These are phyloP conservation scores for Cyclotella baltica DNA, from an alignment of 108 stramenopile genomes.

Conservation along the genomic window DNA sequence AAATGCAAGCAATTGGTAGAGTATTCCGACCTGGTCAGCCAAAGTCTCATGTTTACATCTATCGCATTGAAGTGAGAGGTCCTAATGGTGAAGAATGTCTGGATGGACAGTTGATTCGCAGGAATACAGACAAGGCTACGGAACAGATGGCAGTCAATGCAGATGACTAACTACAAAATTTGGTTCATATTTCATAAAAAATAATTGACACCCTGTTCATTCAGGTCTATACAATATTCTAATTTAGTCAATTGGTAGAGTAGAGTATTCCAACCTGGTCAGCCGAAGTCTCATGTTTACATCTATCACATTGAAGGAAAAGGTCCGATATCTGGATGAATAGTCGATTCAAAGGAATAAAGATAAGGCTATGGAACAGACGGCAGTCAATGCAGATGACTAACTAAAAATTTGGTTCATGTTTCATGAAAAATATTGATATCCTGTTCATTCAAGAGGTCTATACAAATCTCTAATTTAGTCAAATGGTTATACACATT, in stretches of 20 bases:
- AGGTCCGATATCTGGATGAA: slow-evolving; percentile 73
- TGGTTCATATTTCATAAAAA: too few species aligned
- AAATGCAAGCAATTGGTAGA: slow-evolving; percentile 80
- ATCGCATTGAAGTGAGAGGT: slow-evolving; percentile 66
- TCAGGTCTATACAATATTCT: slow-evolving; percentile 51
- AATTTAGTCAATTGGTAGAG: slow-evolving; percentile 76
- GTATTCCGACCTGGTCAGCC: slow-evolving; percentile 75
- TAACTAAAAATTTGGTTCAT: too few species aligned
- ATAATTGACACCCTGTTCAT: not conserved
- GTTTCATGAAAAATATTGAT: not conserved
- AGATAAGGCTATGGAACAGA: slow-evolving; percentile 54
- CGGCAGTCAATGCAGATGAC: slow-evolving; percentile 67
- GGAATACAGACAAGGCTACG: slow-evolving; percentile 66
- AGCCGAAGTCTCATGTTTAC: slow-evolving; percentile 59
- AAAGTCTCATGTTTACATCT: slow-evolving; percentile 58
- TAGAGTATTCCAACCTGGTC: slow-evolving; percentile 76
- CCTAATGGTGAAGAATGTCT: slow-evolving; percentile 71
- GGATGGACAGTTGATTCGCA: slow-evolving; percentile 66
- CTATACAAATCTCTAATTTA: slow-evolving; percentile 66
- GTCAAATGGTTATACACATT: slow-evolving; percentile 77
- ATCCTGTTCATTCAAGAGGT: not conserved
- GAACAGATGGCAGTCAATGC: slow-evolving; percentile 65
- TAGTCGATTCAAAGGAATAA: slow-evolving; percentile 69
- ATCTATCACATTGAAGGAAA: slow-evolving; percentile 64
- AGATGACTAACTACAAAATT: slow-evolving; percentile 35